Conservation (phyloP, 164 flowering plant genomes). For the Berberis vulgaris region DNA sequence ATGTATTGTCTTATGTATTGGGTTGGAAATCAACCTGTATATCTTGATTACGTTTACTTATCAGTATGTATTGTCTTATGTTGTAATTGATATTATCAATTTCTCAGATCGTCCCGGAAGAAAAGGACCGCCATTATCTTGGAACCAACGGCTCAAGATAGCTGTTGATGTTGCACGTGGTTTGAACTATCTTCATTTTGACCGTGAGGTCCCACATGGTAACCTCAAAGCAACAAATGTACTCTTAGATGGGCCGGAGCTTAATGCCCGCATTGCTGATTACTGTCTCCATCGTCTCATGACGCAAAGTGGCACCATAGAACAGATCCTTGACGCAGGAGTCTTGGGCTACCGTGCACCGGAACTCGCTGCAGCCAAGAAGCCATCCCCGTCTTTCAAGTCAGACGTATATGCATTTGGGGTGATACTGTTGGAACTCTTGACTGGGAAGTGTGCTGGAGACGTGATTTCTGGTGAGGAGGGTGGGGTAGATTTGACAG, state of each 20-base stretch:
- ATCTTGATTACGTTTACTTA: not conserved
- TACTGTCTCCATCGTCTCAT: conserved; percentile 96
- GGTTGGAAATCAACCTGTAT: not conserved
- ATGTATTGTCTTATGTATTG: too few species aligned
- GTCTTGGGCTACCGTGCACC: conserved; percentile 91
- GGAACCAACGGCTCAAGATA: conserved; percentile 85
- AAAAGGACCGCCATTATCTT: conserved; percentile 66
- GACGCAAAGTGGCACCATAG: conserved; percentile 89
- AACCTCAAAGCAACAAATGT: conserved; percentile 92
- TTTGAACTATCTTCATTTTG: conserved; percentile 96
- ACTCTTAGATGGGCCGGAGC: conserved; percentile 78
- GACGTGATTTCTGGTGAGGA: conserved; percentile 78
- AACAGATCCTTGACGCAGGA: conserved; percentile 92
- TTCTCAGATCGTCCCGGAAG: conserved; percentile 81
- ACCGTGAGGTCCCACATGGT: conserved; percentile 90
- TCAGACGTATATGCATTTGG: conserved; percentile 97
- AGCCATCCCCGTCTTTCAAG: conserved; percentile 88
- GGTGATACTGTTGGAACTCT: conserved; percentile 69
- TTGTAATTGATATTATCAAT: conserved; percentile 3
- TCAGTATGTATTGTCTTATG: not conserved
- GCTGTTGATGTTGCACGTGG: conserved; percentile 97
- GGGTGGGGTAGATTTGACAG: conserved; percentile 74
- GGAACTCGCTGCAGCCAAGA: conserved; percentile 75
- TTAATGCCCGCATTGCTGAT: conserved; percentile 85
- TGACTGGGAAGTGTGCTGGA: conserved; percentile 88